Percentiles rank a stretch among this genome's conserved stretches.
Evolutionary conservation across 1,284 basidiomycete genomes (phyloP).

Genomic region (Phlebopus sp.): DNA sequence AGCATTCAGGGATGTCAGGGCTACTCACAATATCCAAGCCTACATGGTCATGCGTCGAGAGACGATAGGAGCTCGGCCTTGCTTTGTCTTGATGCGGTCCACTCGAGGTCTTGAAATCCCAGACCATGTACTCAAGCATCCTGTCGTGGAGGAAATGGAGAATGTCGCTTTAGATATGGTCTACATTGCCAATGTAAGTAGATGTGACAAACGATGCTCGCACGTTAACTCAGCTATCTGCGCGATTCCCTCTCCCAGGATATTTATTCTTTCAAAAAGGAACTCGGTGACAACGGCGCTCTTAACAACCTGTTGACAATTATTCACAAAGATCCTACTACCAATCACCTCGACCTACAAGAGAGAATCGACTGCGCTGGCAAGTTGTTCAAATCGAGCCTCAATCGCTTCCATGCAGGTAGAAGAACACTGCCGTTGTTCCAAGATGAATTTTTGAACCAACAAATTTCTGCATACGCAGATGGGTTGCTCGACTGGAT

Average conservation of each 20-base stretch:
- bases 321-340: constrained; percentile 7
- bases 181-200: constrained; percentile 26
- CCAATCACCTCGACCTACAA: constrained; percentile 7
- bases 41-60: constrained; percentile 30
- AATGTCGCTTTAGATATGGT: constrained; percentile 27
- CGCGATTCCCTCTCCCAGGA: constrained; percentile 16
- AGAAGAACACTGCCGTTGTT: constrained; percentile 20
- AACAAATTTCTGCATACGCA: constrained; percentile 19
- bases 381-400: constrained; percentile 12
- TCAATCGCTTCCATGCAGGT: constrained; percentile 22
- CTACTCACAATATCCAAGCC: constrained; percentile 18
- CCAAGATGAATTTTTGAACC: constrained; percentile 12
- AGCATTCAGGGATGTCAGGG: constrained; percentile 12
- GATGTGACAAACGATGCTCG: background rate
- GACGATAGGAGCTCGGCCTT: constrained; percentile 28
- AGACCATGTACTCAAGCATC: constrained; percentile 20
- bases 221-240: background rate
- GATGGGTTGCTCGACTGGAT: constrained; percentile 30
- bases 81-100: constrained; percentile 29
- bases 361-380: constrained; percentile 7
- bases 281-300: constrained; percentile 26
- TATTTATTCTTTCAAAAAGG: constrained; percentile 31
- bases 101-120: constrained; percentile 27
- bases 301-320: constrained; percentile 8
- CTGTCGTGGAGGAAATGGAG: constrained; percentile 28